Base-by-base conservation (phyloP, 2,329 filamentous ascomycete species). In the Penicillium sp. region DNA sequence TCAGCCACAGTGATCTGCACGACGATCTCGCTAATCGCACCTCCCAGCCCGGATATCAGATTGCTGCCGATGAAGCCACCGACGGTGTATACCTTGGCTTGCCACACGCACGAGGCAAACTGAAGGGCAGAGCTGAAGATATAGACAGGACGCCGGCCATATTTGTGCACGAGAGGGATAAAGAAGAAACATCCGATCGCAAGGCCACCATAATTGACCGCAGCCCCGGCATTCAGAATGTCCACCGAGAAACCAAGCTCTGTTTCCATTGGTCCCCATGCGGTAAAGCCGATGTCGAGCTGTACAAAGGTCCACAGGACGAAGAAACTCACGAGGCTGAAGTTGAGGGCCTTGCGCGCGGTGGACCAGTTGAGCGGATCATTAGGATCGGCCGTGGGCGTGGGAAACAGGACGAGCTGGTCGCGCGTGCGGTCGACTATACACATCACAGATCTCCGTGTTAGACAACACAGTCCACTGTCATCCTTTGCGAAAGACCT, bases 1-100 rank as follows among this genome's bases (percentile, higher is more conserved):
- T 75, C 72, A 4, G 65, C 65, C 13, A 74, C 63, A 0, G 70
- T 74, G 45, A 74, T 67, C 45, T 73, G 69, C 0, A 72, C 65
- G 14, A 74, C 56, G 2, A 59, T 60, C 46, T 76, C 72, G 35
- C 59, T 63, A 7, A 73, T 51, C 6, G 71, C 69, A 5, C 72
- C 73, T 1, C 64, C 55, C 14, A 74, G 59, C 6, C 75, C 69
- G 9, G 60, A 56, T 7, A 76, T 45, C 1, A 71, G 44, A 42
- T 74, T 73, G 20, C 64, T 59, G 0, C 62, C 56, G 38, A 72
- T 65, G 33, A 72, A 54, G 21, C 77, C 73, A 0, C 54, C 66
- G 0, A 56, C 55, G 0, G 57, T 71, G 27, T 64, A 42, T 7
- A 68, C 64, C 11, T 62, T 57, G 0, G 74, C 75, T 7, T 63